phyloP scores from a whole-genome alignment of 257 asterid genomes.

The Primulina huaijiensis region DNA sequence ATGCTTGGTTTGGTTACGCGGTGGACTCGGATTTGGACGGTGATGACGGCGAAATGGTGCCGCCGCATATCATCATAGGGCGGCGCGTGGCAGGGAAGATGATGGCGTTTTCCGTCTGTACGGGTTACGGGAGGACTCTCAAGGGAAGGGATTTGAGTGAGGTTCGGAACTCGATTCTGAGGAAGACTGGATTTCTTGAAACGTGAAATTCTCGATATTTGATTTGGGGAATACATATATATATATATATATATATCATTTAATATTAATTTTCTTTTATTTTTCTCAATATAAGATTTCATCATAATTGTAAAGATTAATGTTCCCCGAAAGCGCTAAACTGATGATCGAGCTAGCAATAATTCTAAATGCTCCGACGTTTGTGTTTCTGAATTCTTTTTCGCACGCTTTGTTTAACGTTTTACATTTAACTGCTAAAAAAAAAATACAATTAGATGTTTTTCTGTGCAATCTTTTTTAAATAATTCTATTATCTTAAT shows the following conservation, averaged over 20 bases:
- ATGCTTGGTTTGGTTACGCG: slow-evolving; percentile 32
- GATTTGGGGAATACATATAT: not conserved
- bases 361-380: not conserved
- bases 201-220: slow-evolving; percentile 23
- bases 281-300: too few species aligned
- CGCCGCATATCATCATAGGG: slow-evolving; percentile 70
- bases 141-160: slow-evolving; percentile 74
- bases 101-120: slow-evolving; percentile 73
- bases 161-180: slow-evolving; percentile 62
- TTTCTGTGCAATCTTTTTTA: too few species aligned
- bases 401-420: not conserved
- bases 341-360: not conserved
- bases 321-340: not conserved
- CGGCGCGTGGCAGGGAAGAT: slow-evolving; percentile 63
- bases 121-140: slow-evolving; percentile 71
- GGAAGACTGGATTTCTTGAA: slow-evolving; percentile 83
- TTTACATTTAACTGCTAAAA: too few species aligned
- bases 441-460: too few species aligned
- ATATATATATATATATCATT: not conserved
- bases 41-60: slow-evolving; percentile 55
- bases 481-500: too few species aligned
- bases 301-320: too few species aligned
- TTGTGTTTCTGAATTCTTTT: not conserved
- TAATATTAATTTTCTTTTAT: too few species aligned
- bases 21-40: slow-evolving; percentile 26